Conservation (phyloP, 441 rosid genomes). For the Syzygium malaccense region DNA sequence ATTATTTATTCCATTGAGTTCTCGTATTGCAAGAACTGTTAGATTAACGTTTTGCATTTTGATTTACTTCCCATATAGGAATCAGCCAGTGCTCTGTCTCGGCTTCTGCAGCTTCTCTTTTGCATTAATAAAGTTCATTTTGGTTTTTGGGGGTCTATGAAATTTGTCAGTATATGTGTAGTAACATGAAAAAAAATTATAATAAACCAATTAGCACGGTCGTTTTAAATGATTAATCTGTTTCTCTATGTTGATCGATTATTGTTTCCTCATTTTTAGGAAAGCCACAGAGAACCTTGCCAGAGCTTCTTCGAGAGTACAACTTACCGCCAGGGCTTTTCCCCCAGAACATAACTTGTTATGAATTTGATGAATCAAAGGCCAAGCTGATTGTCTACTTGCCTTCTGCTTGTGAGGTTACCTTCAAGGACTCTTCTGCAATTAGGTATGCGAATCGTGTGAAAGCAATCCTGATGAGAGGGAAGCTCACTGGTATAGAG, state of each 20-base stretch:
- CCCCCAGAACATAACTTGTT: conserved; percentile 74
- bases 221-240: background rate
- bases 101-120: background rate
- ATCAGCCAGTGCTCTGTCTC: background rate
- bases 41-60: background rate
- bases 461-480: conserved; percentile 64
- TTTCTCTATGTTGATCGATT: background rate
- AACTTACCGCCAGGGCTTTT: conserved; percentile 87
- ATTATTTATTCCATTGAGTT: background rate
- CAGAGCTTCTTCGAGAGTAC: conserved; percentile 28
- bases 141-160: background rate
- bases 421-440: conserved; percentile 79
- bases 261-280: background rate
- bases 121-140: background rate
- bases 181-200: background rate
- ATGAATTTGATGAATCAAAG: conserved; percentile 82
- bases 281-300: conserved; percentile 12
- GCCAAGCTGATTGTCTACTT: conserved; percentile 71
- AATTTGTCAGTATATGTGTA: background rate
- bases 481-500: conserved; percentile 74
- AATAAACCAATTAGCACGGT: background rate
- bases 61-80: background rate
- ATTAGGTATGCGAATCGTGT: conserved; percentile 74
- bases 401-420: conserved; percentile 62
- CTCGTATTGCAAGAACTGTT: background rate